Evolutionary conservation across 768 basidiomycete species (phyloP).

Genomic region (Rhizopogon roseolus): DNA sequence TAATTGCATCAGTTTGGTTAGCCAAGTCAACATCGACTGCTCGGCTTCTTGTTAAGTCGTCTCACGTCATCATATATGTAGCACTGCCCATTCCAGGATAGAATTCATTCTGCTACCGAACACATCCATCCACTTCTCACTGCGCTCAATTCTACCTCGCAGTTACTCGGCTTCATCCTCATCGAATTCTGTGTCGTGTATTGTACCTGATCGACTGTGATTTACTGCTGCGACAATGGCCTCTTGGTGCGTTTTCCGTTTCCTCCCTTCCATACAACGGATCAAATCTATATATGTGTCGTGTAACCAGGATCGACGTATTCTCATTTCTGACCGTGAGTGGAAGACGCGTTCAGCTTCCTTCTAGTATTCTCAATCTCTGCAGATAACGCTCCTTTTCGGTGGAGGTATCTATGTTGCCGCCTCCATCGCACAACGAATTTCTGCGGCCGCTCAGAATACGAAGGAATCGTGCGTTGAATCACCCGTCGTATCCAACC

Average conservation of each 20-base stretch:
- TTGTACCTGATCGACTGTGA: not conserved
- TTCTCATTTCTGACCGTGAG: slow-evolving; percentile 37
- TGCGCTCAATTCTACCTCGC: too few species aligned
- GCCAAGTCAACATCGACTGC: too few species aligned
- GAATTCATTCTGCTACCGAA: not conserved
- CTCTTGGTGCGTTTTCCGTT: not conserved
- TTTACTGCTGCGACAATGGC: slow-evolving; percentile 11
- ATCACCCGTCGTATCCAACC: too few species aligned
- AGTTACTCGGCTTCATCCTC: not conserved
- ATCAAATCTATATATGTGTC: not conserved
- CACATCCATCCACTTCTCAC: not conserved
- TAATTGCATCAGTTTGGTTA: too few species aligned
- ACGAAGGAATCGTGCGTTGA: slow-evolving; percentile 52
- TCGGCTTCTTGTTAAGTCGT: too few species aligned
- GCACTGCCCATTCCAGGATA: not conserved
- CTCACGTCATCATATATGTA: too few species aligned
- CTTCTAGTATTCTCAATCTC: not conserved
- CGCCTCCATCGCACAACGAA: slow-evolving; percentile 29
- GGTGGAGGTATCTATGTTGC: slow-evolving; percentile 42
- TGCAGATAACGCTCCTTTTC: slow-evolving; percentile 44
- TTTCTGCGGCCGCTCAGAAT: slow-evolving; percentile 39
- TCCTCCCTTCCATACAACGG: not conserved
- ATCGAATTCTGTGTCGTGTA: not conserved
- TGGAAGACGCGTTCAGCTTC: not conserved
- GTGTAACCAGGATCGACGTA: slow-evolving; percentile 33